Evolutionary conservation across 768 basidiomycete species (phyloP).

Genomic region (Xanthoconium stramineum): DNA sequence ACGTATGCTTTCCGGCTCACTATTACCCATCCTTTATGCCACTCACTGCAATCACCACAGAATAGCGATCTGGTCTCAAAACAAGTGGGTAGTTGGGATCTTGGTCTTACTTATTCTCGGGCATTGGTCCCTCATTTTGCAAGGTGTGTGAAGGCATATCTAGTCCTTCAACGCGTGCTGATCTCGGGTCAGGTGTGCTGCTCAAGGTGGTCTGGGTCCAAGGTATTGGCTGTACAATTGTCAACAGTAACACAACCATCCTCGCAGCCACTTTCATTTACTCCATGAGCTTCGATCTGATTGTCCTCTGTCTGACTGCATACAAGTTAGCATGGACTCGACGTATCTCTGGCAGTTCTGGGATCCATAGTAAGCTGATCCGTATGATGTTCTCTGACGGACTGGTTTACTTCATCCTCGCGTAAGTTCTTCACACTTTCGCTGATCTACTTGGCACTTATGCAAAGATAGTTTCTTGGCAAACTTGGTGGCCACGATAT

Average conservation of each 20-base stretch:
- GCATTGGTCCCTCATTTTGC: conserved; percentile 68
- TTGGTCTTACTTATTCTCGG: conserved; percentile 59
- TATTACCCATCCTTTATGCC: neutral
- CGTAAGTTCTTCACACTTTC: conserved; percentile 40
- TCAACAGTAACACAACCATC: conserved; percentile 56
- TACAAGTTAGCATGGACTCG: conserved; percentile 48
- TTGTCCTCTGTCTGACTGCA: conserved; percentile 56
- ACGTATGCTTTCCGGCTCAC: conserved; percentile 31
- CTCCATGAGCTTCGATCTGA: conserved; percentile 70
- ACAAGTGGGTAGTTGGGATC: conserved; percentile 46
- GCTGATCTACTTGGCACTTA: conserved; percentile 27
- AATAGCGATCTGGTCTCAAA: conserved; percentile 66
- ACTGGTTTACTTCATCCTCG: conserved; percentile 71
- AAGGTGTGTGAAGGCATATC: conserved; percentile 38
- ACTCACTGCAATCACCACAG: conserved; percentile 27
- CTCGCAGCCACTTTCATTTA: conserved; percentile 73
- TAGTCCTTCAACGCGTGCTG: neutral
- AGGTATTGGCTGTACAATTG: conserved; percentile 50
- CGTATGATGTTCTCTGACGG: conserved; percentile 70
- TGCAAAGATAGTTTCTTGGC: conserved; percentile 34
- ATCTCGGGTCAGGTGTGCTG: conserved; percentile 45
- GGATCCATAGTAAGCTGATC: conserved; percentile 45
- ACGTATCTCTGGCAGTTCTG: conserved; percentile 13
- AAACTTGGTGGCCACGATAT: conserved; percentile 45
- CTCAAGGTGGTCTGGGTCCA: conserved; percentile 54